Conservation (phyloP, 192 early-diverging fungal species). For the Umbelopsis isabellina region DNA sequence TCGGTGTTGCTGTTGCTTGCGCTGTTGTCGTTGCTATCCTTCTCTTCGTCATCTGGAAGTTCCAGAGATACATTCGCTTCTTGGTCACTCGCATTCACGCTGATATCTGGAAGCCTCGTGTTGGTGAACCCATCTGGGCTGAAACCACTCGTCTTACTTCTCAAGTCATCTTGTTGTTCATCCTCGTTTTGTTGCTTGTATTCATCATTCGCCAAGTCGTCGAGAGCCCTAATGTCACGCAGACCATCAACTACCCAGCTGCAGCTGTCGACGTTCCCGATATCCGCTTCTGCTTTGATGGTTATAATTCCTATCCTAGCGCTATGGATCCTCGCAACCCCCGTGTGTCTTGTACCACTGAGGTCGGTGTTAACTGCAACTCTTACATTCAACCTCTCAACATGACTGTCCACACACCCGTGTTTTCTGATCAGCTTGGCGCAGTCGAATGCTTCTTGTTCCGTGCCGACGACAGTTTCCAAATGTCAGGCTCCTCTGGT, state of each 20-base stretch:
- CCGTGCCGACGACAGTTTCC: slow-evolving; percentile 23
- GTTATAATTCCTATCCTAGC: slow-evolving; percentile 21
- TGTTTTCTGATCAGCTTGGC: slow-evolving; percentile 33
- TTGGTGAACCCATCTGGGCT: slow-evolving; percentile 43
- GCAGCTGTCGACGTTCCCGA: slow-evolving; percentile 34
- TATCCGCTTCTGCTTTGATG: slow-evolving; percentile 43
- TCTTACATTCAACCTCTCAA: slow-evolving; percentile 23
- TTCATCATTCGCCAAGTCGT: slow-evolving; percentile 39
- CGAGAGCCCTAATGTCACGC: slow-evolving; percentile 34
- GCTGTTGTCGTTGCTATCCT: slow-evolving; percentile 30
- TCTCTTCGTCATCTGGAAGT: slow-evolving; percentile 35
- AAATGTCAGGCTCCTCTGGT: slow-evolving; percentile 34
- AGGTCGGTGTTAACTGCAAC: slow-evolving; percentile 27
- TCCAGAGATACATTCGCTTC: slow-evolving; percentile 31
- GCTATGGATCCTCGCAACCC: slow-evolving; percentile 22
- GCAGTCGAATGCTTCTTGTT: slow-evolving; percentile 33
- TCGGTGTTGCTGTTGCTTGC: slow-evolving; percentile 35
- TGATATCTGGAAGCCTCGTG: slow-evolving; percentile 42
- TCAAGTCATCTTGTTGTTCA: slow-evolving; percentile 36
- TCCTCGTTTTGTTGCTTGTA: slow-evolving; percentile 32
- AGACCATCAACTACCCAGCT: slow-evolving; percentile 26
- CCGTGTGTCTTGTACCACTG: slow-evolving; percentile 32
- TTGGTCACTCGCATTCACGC: slow-evolving; percentile 31
- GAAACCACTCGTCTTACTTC: slow-evolving; percentile 39
- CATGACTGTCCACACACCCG: slow-evolving; percentile 32